phyloP scores from a whole-genome alignment of 371 early-diverging fungal species.

The Syncephalis fuscata region DNA sequence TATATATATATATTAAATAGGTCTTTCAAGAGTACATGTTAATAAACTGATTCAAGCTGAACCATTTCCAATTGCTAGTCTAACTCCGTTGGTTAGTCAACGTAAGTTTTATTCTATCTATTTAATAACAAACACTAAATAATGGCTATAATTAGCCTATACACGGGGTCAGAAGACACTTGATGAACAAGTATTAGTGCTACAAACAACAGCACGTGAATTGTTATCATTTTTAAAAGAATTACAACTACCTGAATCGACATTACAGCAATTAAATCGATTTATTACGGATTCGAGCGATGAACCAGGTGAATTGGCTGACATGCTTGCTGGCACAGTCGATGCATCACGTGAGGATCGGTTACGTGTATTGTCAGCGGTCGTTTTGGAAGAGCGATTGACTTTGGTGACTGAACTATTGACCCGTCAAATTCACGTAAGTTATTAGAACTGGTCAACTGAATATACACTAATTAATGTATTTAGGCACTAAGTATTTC shows the following conservation, averaged over 20 bases:
- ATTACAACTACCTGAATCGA: constrained; percentile 43
- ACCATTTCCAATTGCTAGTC: not conserved
- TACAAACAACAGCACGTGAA: constrained; percentile 38
- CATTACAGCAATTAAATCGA: constrained; percentile 40
- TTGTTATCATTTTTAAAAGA: constrained; percentile 39
- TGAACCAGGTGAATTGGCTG: constrained; percentile 42
- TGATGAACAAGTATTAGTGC: constrained; percentile 6
- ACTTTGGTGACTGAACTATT: constrained; percentile 38
- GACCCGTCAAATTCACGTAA: constrained; percentile 60
- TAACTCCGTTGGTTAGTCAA: not conserved
- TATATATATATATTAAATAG: not conserved
- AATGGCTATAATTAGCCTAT: too few species aligned
- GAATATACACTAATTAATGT: not conserved
- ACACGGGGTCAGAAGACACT: too few species aligned
- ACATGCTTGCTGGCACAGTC: constrained; percentile 52
- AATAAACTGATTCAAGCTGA: not conserved
- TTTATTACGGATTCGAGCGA: constrained; percentile 33
- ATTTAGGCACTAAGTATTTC: constrained; percentile 52
- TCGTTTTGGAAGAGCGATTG: constrained; percentile 38
- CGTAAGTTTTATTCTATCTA: too few species aligned
- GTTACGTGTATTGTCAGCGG: constrained; percentile 35
- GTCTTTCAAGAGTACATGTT: not conserved
- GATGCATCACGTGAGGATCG: constrained; percentile 59
- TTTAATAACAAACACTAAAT: too few species aligned
- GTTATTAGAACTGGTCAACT: not conserved